Percentiles rank a stretch among this genome's conserved stretches.
Conservation (phyloP, 352 stramenopile genomes). For the Globisporangium nunn region DNA sequence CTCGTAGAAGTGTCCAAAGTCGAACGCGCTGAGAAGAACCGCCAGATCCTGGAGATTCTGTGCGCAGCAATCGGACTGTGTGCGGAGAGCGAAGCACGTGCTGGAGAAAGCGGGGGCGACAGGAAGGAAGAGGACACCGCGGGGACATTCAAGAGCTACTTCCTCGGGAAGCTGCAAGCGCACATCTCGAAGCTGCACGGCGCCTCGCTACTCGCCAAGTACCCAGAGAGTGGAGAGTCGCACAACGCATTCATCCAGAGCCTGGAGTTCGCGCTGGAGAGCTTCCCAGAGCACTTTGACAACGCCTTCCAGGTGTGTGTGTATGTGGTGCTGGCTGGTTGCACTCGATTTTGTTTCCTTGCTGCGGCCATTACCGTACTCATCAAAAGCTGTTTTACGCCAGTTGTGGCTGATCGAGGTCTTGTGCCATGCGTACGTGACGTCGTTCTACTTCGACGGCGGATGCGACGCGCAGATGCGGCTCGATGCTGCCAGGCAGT, state of each 20-base stretch:
- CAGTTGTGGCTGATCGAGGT: constrained; percentile 66
- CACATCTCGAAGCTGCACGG: constrained; percentile 50
- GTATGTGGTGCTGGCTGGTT: background rate
- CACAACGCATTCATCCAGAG: constrained; percentile 33
- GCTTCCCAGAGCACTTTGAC: constrained; percentile 38
- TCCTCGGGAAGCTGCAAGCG: constrained; percentile 40
- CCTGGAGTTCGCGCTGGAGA: constrained; percentile 39
- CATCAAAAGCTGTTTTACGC: background rate
- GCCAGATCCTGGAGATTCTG: constrained; percentile 33
- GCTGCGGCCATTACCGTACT: background rate
- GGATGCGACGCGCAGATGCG: constrained; percentile 23
- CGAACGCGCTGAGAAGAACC: constrained; percentile 27
- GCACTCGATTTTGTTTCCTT: background rate
- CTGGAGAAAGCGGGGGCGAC: background rate
- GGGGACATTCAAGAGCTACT: constrained; percentile 33
- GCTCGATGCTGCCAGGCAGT: constrained; percentile 36
- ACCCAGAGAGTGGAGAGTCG: constrained; percentile 8
- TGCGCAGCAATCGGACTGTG: constrained; percentile 36
- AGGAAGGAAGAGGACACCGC: background rate
- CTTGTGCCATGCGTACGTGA: constrained; percentile 44
- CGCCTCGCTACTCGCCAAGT: constrained; percentile 24
- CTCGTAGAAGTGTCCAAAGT: constrained; percentile 38
- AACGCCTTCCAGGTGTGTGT: constrained; percentile 38
- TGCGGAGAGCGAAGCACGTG: constrained; percentile 11
- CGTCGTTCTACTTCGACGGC: constrained; percentile 24